These are phyloP conservation scores for Xylaria grammica DNA, from an alignment of 495 filamentous ascomycete species.

Conservation along the genomic window DNA sequence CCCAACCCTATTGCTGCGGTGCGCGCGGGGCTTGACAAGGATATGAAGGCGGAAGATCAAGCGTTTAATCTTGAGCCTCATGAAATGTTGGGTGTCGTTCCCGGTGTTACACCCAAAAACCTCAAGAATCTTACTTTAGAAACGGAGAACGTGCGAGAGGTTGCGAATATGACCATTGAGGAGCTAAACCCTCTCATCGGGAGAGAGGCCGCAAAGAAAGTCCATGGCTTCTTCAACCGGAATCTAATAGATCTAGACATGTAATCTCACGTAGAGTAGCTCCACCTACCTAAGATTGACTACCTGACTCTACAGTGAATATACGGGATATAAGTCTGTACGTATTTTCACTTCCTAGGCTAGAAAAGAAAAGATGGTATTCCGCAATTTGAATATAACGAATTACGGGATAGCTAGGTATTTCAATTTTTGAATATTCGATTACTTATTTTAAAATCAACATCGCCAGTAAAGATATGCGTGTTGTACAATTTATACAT, in stretches of 20 bases:
- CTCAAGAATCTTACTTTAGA: constrained; percentile 71
- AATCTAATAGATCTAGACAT: constrained; percentile 64
- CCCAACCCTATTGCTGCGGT: constrained; percentile 90
- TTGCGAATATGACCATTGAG: constrained; percentile 83
- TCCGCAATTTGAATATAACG: too few relatives aligned
- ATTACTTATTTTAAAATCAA: too few relatives aligned
- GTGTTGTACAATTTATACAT: constrained; percentile 7
- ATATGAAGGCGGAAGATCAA: constrained; percentile 58
- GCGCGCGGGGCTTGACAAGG: constrained; percentile 75
- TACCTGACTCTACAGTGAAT: too few relatives aligned
- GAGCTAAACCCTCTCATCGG: constrained; percentile 78
- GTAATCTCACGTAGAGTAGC: background rate
- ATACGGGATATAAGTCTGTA: background rate
- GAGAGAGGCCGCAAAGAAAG: constrained; percentile 76
- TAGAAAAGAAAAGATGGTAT: too few relatives aligned
- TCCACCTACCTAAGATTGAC: background rate
- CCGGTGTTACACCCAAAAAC: constrained; percentile 82
- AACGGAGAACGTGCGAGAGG: constrained; percentile 75
- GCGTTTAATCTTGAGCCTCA: constrained; percentile 67
- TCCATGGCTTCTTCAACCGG: constrained; percentile 82
- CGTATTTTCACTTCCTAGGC: too few relatives aligned
- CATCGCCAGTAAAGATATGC: too few relatives aligned
- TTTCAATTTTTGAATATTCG: too few relatives aligned
- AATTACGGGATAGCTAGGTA: too few relatives aligned
- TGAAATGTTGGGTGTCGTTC: constrained; percentile 87